Evolutionary conservation across 768 basidiomycete species (phyloP), one percentile per base, ranked within the genome.

Genomic region (Tricholoma saponaceum): DNA sequence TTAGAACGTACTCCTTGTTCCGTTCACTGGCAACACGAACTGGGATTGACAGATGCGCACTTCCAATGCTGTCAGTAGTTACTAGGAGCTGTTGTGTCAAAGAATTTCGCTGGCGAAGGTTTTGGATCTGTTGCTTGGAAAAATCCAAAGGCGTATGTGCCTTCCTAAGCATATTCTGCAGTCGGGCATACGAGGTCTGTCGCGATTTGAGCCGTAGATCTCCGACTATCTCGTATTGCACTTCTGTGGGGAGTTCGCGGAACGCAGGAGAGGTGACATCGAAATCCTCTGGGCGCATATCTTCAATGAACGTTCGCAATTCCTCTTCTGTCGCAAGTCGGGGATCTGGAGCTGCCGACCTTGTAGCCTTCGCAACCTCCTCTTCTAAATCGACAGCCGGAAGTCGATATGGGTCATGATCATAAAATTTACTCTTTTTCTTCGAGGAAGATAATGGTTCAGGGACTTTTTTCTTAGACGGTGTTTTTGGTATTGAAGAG

Each of bases 211-310:
- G 78, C 3, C 97, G 85, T 50, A 98, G 77, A 74, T 99, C 97
- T 54, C 96, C 95, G 32, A 98, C 87, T 62, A 99, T 96, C 74
- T 99, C 97, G 72, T 98, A 99, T 65, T 99, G 94, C 20, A 97
- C 85, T 70, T 98, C 95, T 0, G 93, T 96, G 2, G 97, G 95
- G 2, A 98, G 83, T 60, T 92, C 90, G 22, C 87, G 83, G 69
- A 99, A 99, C 18, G 87, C 92, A 4, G 92, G 82, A 1, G 95
- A 95, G 16, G 86, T 81, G 55, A 97, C 83, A 67, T 98, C 96
- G 64, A 98, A 92, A 66, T 98, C 95, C 65, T 95, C 94, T 0
- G 95, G 95, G 1, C 88, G 85, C 87, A 98, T 95, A 46, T 95
- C 91, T 58, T 98, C 95, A 61, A 98, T 97, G 72, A 98, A 98